These are phyloP conservation scores for Suillus occidentalis DNA, from an alignment of 768 basidiomycete species.

Conservation along the genomic window DNA sequence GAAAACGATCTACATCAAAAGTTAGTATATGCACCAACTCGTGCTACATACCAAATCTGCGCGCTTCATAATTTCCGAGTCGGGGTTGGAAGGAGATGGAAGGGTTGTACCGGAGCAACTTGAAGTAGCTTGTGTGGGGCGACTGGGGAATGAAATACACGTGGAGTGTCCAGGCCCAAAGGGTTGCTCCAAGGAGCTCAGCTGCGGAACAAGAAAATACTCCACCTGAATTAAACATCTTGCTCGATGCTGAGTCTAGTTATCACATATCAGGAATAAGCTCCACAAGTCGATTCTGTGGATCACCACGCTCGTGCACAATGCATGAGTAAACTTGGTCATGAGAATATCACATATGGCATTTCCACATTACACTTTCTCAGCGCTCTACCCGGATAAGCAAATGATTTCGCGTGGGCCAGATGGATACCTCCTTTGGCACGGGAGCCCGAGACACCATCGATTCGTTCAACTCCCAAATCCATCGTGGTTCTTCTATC, in stretches of 20 bases:
- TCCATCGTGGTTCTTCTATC: neutral
- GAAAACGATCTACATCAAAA: neutral
- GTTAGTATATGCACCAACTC: neutral
- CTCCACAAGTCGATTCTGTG: neutral
- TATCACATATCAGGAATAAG: neutral
- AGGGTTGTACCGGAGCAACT: neutral
- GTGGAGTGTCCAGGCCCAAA: neutral
- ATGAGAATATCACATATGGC: neutral
- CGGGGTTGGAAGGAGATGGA: neutral
- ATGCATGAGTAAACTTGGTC: neutral
- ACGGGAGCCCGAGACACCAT: slow-evolving; percentile 1
- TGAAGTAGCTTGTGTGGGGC: neutral
- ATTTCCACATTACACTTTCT: neutral
- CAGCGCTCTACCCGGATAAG: neutral
- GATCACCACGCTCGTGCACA: neutral
- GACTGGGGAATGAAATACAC: slow-evolving; percentile 2
- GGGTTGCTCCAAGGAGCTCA: no score
- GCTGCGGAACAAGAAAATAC: neutral
- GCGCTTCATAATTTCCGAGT: no score
- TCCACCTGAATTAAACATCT: neutral
- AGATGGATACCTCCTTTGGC: neutral
- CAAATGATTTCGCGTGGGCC: neutral
- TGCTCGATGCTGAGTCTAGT: neutral
- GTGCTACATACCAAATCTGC: neutral
- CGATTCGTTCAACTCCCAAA: slow-evolving; percentile 1